These are phyloP conservation scores for Leccinellum albellum DNA, from an alignment of 768 basidiomycete genomes.

Conservation along the genomic window DNA sequence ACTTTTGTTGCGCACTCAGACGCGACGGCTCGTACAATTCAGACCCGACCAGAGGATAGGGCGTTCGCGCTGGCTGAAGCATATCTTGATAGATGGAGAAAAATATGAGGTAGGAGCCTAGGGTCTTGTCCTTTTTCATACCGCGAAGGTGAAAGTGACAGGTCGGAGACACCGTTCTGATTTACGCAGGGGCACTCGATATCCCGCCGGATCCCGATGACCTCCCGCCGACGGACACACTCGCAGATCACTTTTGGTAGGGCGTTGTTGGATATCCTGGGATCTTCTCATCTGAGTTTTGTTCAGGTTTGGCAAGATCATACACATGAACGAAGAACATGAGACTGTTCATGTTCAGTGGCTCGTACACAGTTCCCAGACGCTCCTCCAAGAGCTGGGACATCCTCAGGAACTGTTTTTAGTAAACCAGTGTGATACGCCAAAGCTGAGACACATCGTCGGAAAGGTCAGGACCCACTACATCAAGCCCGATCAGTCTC, in stretches of 20 bases:
- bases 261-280: background rate
- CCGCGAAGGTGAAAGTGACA: conserved; percentile 25
- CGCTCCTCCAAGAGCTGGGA: conserved; percentile 56
- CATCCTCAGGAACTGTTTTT: conserved; percentile 66
- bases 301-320: conserved; percentile 65
- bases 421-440: conserved; percentile 47
- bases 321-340: conserved; percentile 44
- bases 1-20: conserved; percentile 20
- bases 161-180: conserved; percentile 62
- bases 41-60: conserved; percentile 33
- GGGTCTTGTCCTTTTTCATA: background rate
- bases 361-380: conserved; percentile 67
- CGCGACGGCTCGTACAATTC: conserved; percentile 15
- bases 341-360: conserved; percentile 63
- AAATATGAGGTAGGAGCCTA: conserved; percentile 39
- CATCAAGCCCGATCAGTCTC: conserved; percentile 20
- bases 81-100: conserved; percentile 41
- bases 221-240: conserved; percentile 35
- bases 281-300: background rate
- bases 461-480: conserved; percentile 38
- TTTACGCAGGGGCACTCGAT: conserved; percentile 37
- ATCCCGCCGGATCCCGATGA: conserved; percentile 35
- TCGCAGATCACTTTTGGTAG: conserved; percentile 67
- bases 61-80: conserved; percentile 35
- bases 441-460: conserved; percentile 10